A percentile compares a stretch with the other conserved stretches of the same genome.
Conservation (phyloP, 768 basidiomycete species). For the Tricholoma hemisulphureum region DNA sequence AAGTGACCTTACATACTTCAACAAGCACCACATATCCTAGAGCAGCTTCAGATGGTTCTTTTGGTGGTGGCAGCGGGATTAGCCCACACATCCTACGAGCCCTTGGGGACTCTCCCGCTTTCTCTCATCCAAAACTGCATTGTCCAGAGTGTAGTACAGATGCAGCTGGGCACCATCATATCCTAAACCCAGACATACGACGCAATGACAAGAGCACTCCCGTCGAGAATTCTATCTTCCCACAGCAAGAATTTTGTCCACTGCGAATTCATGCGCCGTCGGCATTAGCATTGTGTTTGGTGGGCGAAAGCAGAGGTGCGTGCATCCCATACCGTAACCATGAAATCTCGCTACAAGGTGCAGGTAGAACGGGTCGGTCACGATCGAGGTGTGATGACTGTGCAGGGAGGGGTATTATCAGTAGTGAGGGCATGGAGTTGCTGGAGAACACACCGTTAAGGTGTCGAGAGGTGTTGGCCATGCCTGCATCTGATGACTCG, state of each 20-base stretch:
- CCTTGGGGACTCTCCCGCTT: conserved; percentile 41
- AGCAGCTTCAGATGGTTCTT: conserved; percentile 35
- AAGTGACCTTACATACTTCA: conserved; percentile 49
- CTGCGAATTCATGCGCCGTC: conserved; percentile 54
- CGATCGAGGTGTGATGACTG: too few species aligned
- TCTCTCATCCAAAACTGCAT: conserved; percentile 43
- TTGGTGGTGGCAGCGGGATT: conserved; percentile 37
- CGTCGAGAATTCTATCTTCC: conserved; percentile 67
- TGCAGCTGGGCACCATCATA: conserved; percentile 46
- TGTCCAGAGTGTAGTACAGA: conserved; percentile 21
- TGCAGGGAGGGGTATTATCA: too few species aligned
- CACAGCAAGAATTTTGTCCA: conserved; percentile 35
- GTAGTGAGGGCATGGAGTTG: too few species aligned
- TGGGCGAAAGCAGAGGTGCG: conserved; percentile 73
- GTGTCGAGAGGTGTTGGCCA: too few species aligned
- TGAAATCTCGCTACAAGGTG: conserved; percentile 73
- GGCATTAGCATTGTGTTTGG: conserved; percentile 71
- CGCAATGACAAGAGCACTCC: conserved; percentile 68
- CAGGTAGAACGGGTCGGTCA: conserved; percentile 67
- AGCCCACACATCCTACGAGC: conserved; percentile 53
- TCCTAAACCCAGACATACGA: conserved; percentile 77
- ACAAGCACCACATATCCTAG: conserved; percentile 47
- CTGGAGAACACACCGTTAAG: too few species aligned
- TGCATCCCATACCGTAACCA: conserved; percentile 74
- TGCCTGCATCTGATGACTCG: too few species aligned